Base-by-base conservation (phyloP, 2,329 filamentous ascomycete species). In the Penicillium crustosum region DNA sequence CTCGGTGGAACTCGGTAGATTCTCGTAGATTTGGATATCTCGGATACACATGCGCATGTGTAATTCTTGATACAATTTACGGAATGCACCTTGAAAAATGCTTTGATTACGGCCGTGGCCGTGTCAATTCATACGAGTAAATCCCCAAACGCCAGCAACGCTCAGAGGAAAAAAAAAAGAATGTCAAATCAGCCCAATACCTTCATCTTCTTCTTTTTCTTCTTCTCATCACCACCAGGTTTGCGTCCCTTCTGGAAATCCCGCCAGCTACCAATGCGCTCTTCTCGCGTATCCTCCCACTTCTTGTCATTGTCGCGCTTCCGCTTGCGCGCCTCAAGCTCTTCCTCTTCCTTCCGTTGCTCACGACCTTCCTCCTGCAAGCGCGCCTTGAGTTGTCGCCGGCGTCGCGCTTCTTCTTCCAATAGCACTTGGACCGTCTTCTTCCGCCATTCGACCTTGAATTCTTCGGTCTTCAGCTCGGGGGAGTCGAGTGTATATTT, bases 311-410 rank as follows among this genome's bases (percentile, higher is more conserved):
- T 91, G 72, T 97, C 92, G 59, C 94, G 83, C 84, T 93, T 93
- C 66, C 89, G 83, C 79, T 93, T 93, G 68, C 90, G 81, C 66
- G 84, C 84, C 68, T 93, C 91, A 10, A 89, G 61, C 78, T 97
- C 93, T 67, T 92, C 90, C 23, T 99, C 94, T 68, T 87, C 87
- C 73, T 89, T 89, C 71, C 87, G 86, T 82, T 95, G 88, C 79
- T 94, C 89, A 54, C 94, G 83, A 7, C 94, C 94, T 75, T 99
- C 93, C 76, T 99, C 94, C 77, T 96, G 91, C 88, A 99, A 89
- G 81, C 94, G 90, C 41, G 90, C 94, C 79, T 96, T 95, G 73
- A 93, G 76, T 82, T 96, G 93, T 65, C 92, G 84, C 59, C 90
- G 83, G 54, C 91, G 83, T 52, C 94, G 84, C 69, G 92, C 85